Conservation (phyloP, 2,329 filamentous ascomycete genomes). For the Pyricularia sp. region DNA sequence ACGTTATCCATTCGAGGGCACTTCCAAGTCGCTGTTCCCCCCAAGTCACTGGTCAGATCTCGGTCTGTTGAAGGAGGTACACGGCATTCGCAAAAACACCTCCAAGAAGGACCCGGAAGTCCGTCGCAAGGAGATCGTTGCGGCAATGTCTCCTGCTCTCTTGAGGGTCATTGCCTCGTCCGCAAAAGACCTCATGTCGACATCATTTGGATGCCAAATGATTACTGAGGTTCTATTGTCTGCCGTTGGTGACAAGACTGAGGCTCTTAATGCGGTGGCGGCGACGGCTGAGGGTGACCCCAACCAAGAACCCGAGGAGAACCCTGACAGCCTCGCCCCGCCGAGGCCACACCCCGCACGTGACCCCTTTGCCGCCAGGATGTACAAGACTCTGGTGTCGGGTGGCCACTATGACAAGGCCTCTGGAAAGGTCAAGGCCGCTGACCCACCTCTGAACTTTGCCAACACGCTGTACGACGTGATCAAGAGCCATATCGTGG, state of each 20-base stretch:
- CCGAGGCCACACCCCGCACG: conserved; percentile 43
- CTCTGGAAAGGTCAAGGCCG: conserved; percentile 54
- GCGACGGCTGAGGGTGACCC: conserved; percentile 46
- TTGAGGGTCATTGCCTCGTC: conserved; percentile 59
- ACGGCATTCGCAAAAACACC: conserved; percentile 65
- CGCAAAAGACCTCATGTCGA: conserved; percentile 54
- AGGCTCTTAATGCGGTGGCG: conserved; percentile 59
- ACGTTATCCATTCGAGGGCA: conserved; percentile 67
- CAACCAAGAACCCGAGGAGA: conserved; percentile 20
- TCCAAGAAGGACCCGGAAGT: conserved; percentile 82
- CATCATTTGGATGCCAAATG: conserved; percentile 77
- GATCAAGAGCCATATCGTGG: conserved; percentile 60
- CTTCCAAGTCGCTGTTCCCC: conserved; percentile 48
- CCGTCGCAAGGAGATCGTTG: conserved; percentile 63
- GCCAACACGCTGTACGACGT: conserved; percentile 67
- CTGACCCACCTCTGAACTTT: conserved; percentile 69
- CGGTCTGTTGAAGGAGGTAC: conserved; percentile 62
- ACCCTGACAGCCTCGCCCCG: conserved; percentile 20
- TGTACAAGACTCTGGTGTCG: conserved; percentile 83
- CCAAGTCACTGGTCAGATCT: conserved; percentile 51
- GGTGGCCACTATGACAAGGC: conserved; percentile 75
- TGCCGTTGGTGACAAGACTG: conserved; percentile 60
- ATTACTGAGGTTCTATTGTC: conserved; percentile 71
- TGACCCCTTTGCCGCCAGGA: conserved; percentile 54
- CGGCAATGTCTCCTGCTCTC: conserved; percentile 59